Percentiles rank a stretch among this genome's conserved stretches.
Conservation (phyloP, 225 moss, liverwort and hornwort species). For the Neckera pumila region DNA sequence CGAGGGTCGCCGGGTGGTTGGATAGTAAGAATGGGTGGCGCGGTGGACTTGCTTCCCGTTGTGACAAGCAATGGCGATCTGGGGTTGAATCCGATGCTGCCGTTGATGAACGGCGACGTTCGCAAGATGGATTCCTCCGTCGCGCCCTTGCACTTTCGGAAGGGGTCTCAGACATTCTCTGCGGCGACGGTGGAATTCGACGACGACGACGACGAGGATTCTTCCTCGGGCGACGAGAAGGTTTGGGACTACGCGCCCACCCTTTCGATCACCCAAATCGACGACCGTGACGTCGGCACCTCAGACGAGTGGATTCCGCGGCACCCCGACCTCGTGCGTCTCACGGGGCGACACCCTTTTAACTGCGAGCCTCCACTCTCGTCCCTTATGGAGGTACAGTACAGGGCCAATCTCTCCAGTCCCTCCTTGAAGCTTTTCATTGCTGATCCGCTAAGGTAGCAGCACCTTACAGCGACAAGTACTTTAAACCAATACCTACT, state of each 20-base stretch:
- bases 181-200: slow-evolving; percentile 8
- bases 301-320: slow-evolving; percentile 80
- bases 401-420: not conserved
- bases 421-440: not conserved
- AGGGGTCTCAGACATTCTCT: not conserved
- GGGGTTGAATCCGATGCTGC: not conserved
- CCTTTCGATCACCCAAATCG: slow-evolving; percentile 17
- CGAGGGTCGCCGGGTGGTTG: not conserved
- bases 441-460: not conserved
- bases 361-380: slow-evolving; percentile 76
- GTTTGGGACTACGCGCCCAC: slow-evolving; percentile 7
- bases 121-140: not conserved
- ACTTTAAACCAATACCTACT: no score
- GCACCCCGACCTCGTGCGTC: slow-evolving; percentile 77
- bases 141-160: not conserved
- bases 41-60: slow-evolving; percentile 4
- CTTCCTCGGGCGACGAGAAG: slow-evolving; percentile 32
- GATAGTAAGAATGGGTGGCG: slow-evolving; percentile 4
- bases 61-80: not conserved
- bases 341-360: slow-evolving; percentile 95
- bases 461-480: not conserved
- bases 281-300: slow-evolving; percentile 71
- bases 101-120: not conserved
- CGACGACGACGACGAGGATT: slow-evolving; percentile 19
- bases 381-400: slow-evolving; percentile 46